Percentiles rank a stretch among this genome's conserved stretches.
Conservation (phyloP, 2,329 filamentous ascomycete genomes). For the Fragosphaeria purpurea region DNA sequence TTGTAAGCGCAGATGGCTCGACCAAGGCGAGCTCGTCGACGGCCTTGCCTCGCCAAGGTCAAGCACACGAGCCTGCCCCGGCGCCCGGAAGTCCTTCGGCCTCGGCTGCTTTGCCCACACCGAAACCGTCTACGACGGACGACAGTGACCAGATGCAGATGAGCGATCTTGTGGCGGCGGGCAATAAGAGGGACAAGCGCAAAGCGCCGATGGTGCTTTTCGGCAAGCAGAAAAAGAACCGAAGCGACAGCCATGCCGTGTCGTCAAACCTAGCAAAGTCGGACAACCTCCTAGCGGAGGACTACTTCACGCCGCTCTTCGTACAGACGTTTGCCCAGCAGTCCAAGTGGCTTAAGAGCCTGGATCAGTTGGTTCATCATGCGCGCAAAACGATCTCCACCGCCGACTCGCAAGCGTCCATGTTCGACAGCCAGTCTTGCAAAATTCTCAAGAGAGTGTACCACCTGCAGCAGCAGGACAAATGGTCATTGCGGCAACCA, state of each 20-base stretch:
- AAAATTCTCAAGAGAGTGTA: constrained; percentile 81
- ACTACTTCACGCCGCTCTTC: constrained; percentile 56
- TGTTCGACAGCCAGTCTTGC: constrained; percentile 80
- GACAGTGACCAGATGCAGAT: constrained; percentile 6
- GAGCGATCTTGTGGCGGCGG: constrained; percentile 1
- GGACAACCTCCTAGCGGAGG: constrained; percentile 40
- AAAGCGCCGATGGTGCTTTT: constrained; percentile 14
- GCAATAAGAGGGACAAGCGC: constrained; percentile 7
- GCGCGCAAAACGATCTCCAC: constrained; percentile 88
- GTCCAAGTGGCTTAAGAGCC: constrained; percentile 49
- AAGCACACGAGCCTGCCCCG: background rate
- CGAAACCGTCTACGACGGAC: constrained; percentile 9
- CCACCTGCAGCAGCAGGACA: constrained; percentile 78
- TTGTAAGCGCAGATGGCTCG: no score
- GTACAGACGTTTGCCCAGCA: constrained; percentile 46
- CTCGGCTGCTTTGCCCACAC: constrained; percentile 7
- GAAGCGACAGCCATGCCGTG: background rate
- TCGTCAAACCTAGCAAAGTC: constrained; percentile 44
- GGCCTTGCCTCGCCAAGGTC: background rate
- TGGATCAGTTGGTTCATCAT: constrained; percentile 65
- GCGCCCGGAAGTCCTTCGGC: background rate
- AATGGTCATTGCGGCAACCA: constrained; percentile 86
- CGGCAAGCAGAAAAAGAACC: constrained; percentile 38
- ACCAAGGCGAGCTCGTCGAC: no score
- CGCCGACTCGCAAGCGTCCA: constrained; percentile 69